Evolutionary conservation across 495 filamentous ascomycete species (phyloP).

Genomic region (Podospora sp.): DNA sequence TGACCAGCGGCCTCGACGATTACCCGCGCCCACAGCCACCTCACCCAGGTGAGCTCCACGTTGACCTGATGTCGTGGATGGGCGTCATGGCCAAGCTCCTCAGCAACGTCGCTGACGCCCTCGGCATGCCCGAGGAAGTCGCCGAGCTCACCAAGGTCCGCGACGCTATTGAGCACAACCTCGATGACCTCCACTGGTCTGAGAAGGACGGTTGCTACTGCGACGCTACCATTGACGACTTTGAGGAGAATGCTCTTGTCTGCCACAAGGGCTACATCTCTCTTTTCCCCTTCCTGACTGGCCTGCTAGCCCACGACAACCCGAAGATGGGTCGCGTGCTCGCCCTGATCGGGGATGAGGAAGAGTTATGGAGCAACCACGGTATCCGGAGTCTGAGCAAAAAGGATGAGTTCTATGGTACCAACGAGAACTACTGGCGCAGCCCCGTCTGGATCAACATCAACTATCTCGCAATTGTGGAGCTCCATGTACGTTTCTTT

Average conservation of each 20-base stretch:
- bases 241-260: constrained; percentile 83
- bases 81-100: constrained; percentile 88
- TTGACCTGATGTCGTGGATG: constrained; percentile 95
- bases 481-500: constrained; percentile 69
- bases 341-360: constrained; percentile 75
- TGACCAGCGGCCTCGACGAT: constrained; percentile 94
- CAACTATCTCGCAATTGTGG: constrained; percentile 84
- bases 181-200: constrained; percentile 93
- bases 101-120: constrained; percentile 70
- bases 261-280: constrained; percentile 98
- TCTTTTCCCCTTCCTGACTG: constrained; percentile 87
- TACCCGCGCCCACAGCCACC: constrained; percentile 93
- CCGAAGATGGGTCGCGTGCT: constrained; percentile 71
- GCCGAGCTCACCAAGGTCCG: constrained; percentile 71
- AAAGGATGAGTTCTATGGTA: constrained; percentile 79
- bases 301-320: constrained; percentile 71
- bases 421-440: constrained; percentile 95
- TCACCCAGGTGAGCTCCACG: constrained; percentile 96
- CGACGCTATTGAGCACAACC: constrained; percentile 79
- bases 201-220: constrained; percentile 80
- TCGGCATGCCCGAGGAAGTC: constrained; percentile 75
- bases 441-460: constrained; percentile 97
- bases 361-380: constrained; percentile 83
- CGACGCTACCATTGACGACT: constrained; percentile 94
- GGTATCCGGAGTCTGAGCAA: constrained; percentile 88